Evolutionary conservation across 2,329 filamentous ascomycete species (phyloP).

Genomic region (Nothophaeocryptopus gaeumannii): DNA sequence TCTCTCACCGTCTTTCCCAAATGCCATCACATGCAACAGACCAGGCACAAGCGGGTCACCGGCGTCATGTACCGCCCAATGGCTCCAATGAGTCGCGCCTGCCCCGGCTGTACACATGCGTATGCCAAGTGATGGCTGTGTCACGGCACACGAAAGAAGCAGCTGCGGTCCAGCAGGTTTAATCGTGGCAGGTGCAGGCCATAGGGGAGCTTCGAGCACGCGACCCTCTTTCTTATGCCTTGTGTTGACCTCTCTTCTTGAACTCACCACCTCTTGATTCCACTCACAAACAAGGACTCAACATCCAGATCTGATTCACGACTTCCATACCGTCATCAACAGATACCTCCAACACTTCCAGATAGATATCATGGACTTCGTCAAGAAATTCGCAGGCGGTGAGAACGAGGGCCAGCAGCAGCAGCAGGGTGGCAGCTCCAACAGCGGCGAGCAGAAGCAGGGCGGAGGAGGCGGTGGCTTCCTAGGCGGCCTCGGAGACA

Average conservation of each 20-base stretch:
- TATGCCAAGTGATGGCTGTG: conserved; percentile 22
- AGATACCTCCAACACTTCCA: conserved; percentile 1
- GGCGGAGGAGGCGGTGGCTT: conserved; percentile 42
- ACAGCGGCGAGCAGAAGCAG: conserved; percentile 33
- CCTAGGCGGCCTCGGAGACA: conserved; percentile 62
- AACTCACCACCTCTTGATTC: neutral
- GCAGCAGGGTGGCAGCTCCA: conserved; percentile 18
- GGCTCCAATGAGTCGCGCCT: neutral
- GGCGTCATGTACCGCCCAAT: conserved; percentile 2
- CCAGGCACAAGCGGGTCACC: neutral
- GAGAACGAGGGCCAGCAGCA: conserved; percentile 28
- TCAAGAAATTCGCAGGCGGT: conserved; percentile 47
- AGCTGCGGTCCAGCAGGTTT: conserved; percentile 10
- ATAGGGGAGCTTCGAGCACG: conserved; percentile 13
- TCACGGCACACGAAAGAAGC: conserved; percentile 4
- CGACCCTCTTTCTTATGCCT: conserved; percentile 4
- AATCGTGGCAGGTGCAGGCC: conserved; percentile 5
- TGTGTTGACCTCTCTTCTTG: neutral
- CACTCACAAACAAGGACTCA: neutral
- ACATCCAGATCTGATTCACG: neutral
- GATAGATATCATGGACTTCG: conserved; percentile 43
- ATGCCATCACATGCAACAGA: no score
- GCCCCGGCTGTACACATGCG: neutral
- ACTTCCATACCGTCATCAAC: no score
- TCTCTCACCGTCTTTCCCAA: conserved; percentile 6